Percentiles rank a stretch among this genome's conserved stretches.
These are phyloP conservation scores for Corynespora cassiicola DNA, from an alignment of 2,329 filamentous ascomycete species.

Conservation along the genomic window DNA sequence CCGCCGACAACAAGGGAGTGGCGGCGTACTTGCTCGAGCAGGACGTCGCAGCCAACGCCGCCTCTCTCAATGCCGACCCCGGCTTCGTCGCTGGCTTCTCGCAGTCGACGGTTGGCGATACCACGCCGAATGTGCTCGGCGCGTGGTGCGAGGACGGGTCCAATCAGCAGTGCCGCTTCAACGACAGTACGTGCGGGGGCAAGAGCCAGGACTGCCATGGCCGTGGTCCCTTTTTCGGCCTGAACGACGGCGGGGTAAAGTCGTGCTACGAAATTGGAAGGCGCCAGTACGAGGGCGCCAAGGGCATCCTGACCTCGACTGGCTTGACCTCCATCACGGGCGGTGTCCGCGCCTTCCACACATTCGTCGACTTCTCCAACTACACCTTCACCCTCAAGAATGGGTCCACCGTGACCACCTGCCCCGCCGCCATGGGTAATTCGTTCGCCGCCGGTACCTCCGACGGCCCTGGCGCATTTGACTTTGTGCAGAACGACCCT, in stretches of 20 bases:
- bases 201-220: constrained; percentile 75
- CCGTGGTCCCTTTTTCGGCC: constrained; percentile 72
- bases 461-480: constrained; percentile 88
- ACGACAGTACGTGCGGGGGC: constrained; percentile 85
- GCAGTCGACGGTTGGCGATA: constrained; percentile 90
- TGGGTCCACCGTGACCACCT: constrained; percentile 74
- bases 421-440: constrained; percentile 86
- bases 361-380: constrained; percentile 80
- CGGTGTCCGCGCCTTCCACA: constrained; percentile 80
- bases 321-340: constrained; percentile 62
- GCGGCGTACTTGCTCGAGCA: constrained; percentile 86
- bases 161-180: constrained; percentile 69
- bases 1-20: constrained; percentile 97
- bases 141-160: constrained; percentile 90
- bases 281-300: constrained; percentile 72
- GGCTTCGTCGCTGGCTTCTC: constrained; percentile 91
- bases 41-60: constrained; percentile 58
- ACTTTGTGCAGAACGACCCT: constrained; percentile 88
- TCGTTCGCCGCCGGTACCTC: constrained; percentile 93
- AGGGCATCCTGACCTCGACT: constrained; percentile 62
- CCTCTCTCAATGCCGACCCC: constrained; percentile 56
- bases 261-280: constrained; percentile 79
- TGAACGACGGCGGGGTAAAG: constrained; percentile 68
- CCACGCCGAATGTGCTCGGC: constrained; percentile 84
- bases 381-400: constrained; percentile 78